A percentile compares a stretch with the other conserved stretches of the same genome.
Evolutionary conservation across 2,329 filamentous ascomycete species (phyloP).

Genomic region (Podosphaera xanthii): DNA sequence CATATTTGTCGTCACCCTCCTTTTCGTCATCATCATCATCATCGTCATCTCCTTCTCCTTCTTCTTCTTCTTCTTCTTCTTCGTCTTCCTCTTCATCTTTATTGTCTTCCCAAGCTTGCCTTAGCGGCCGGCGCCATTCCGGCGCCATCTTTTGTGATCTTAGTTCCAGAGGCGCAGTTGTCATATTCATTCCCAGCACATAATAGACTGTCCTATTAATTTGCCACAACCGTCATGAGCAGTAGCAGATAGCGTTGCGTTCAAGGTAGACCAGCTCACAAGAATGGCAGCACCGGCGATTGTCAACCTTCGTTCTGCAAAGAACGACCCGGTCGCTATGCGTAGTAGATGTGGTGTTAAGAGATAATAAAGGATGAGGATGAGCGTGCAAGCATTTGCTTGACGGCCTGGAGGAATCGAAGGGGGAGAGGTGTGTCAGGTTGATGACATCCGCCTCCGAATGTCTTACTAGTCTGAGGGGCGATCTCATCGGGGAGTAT

Average conservation of each 20-base stretch:
- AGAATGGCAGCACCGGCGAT: background rate
- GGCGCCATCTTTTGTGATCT: background rate
- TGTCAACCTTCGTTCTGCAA: background rate
- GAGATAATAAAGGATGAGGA: too few relatives aligned
- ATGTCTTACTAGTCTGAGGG: too few relatives aligned
- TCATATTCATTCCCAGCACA: background rate
- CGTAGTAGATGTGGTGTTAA: background rate
- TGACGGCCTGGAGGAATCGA: too few relatives aligned
- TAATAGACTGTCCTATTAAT: background rate
- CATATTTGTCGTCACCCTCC: background rate
- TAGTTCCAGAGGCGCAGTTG: background rate
- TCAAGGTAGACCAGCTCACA: background rate
- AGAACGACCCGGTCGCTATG: background rate
- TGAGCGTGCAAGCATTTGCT: too few relatives aligned
- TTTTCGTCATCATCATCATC: background rate
- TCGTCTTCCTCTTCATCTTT: conserved; percentile 1
- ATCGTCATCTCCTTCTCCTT: conserved; percentile 1
- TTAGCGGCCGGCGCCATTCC: background rate
- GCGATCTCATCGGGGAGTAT: too few relatives aligned
- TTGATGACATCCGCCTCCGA: too few relatives aligned
- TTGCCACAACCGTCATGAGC: background rate
- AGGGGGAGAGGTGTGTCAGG: too few relatives aligned
- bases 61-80: conserved; percentile 1
- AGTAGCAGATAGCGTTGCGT: background rate
- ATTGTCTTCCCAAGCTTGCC: background rate